These are phyloP conservation scores for Clonostachys chloroleuca DNA, from an alignment of 2,329 filamentous ascomycete species.

Conservation along the genomic window DNA sequence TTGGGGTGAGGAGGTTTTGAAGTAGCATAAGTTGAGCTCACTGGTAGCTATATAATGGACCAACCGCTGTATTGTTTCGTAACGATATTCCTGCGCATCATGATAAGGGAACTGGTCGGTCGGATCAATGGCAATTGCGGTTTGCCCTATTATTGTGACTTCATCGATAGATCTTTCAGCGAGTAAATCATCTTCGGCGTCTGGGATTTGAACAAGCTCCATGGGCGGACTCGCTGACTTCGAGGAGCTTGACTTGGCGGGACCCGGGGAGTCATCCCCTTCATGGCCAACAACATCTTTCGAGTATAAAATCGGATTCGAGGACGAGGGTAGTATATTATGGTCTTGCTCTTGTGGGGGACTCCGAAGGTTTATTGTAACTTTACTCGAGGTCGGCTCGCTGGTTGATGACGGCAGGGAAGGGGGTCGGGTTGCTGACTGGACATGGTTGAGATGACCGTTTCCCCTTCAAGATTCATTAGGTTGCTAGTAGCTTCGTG, in stretches of 20 bases:
- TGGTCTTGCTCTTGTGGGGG: neutral
- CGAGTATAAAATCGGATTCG: too few relatives aligned
- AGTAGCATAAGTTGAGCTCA: neutral
- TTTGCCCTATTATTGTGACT: neutral
- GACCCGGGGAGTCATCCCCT: neutral
- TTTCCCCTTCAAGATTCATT: neutral
- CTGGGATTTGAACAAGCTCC: slow-evolving; percentile 1
- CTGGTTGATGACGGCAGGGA: slow-evolving; percentile 33
- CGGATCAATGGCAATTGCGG: slow-evolving; percentile 27
- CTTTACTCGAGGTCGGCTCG: slow-evolving; percentile 35
- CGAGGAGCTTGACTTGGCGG: neutral
- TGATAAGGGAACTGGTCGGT: slow-evolving; percentile 41
- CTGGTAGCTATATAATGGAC: slow-evolving; percentile 19
- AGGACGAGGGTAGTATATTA: too few relatives aligned
- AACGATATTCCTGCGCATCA: slow-evolving; percentile 19
- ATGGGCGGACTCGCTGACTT: slow-evolving; percentile 1
- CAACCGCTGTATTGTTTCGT: slow-evolving; percentile 25
- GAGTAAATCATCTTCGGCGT: slow-evolving; percentile 1
- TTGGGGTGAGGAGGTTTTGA: neutral
- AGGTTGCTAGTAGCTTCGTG: neutral
- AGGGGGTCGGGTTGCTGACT: neutral
- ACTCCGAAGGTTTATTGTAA: slow-evolving; percentile 57
- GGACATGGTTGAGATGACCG: neutral
- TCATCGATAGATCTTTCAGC: neutral
- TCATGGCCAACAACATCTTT: neutral